Evolutionary conservation across 371 early-diverging fungal species (phyloP).

Genomic region (Nosema muscidifuracis): DNA sequence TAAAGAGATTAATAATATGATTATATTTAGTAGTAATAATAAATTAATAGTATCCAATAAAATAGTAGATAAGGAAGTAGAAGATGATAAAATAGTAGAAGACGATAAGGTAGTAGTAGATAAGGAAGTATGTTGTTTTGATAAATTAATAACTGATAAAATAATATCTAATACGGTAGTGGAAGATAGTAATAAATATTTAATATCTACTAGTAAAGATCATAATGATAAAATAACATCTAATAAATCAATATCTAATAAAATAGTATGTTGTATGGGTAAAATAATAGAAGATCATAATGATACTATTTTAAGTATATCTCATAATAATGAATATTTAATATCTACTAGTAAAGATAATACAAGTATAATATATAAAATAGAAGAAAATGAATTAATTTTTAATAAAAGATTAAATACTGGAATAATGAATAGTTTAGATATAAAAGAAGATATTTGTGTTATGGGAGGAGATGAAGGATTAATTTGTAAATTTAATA

Average conservation of each 20-base stretch:
- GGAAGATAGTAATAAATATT: no score
- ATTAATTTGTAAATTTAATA: slow-evolving; percentile 21
- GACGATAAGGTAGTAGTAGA: no score
- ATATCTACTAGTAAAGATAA: background rate
- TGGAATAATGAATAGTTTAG: background rate
- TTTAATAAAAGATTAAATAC: background rate
- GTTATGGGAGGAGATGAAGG: slow-evolving; percentile 34
- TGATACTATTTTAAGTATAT: background rate
- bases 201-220: no score
- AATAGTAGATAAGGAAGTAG: no score
- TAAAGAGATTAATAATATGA: background rate
- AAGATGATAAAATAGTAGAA: no score
- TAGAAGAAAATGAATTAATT: background rate
- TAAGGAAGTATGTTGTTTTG: no score
- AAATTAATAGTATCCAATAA: no score
- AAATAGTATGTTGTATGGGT: no score
- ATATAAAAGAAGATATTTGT: slow-evolving; percentile 3
- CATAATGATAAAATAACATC: no score
- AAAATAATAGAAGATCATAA: background rate
- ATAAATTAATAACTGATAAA: no score
- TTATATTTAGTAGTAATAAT: background rate
- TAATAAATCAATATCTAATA: no score
- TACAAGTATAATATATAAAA: background rate
- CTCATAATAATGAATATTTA: background rate
- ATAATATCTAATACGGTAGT: no score